Conservation (phyloP, 257 asterid genomes). For the Nicotiana benthamiana region DNA sequence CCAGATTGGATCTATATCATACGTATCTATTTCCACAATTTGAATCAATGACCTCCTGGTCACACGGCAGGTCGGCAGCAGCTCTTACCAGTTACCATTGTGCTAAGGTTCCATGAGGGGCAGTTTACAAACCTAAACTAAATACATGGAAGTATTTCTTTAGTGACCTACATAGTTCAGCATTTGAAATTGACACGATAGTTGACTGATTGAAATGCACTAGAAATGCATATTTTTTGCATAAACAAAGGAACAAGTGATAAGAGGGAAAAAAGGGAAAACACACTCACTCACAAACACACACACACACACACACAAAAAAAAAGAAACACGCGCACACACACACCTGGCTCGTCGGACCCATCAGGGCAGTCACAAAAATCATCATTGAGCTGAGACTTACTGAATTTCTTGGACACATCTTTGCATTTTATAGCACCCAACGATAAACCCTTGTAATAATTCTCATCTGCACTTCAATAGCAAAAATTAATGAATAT, state of each 20-base stretch:
- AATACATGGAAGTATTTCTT: neutral
- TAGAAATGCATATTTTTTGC: neutral
- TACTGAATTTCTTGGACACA: conserved; percentile 58
- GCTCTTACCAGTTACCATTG: too few species aligned
- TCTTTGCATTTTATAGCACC: conserved; percentile 70
- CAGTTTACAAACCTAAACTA: neutral
- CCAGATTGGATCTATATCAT: too few species aligned
- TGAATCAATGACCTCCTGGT: too few species aligned
- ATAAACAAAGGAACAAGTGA: neutral
- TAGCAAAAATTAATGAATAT: neutral
- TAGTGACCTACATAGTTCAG: neutral
- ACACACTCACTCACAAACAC: too few species aligned
- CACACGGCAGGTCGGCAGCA: too few species aligned
- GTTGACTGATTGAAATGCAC: neutral
- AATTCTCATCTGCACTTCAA: conserved; percentile 54
- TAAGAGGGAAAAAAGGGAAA: too few species aligned
- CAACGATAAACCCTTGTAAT: conserved; percentile 40
- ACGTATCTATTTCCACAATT: too few species aligned
- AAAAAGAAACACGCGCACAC: neutral
- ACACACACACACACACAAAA: too few species aligned
- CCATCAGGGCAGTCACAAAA: conserved; percentile 95
- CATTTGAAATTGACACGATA: neutral
- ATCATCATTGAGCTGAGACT: conserved; percentile 82
- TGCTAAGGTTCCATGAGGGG: neutral
- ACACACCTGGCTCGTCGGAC: conserved; percentile 93